Evolutionary conservation across 2,329 filamentous ascomycete genomes (phyloP).

Genomic region (Chaetomium sp.): DNA sequence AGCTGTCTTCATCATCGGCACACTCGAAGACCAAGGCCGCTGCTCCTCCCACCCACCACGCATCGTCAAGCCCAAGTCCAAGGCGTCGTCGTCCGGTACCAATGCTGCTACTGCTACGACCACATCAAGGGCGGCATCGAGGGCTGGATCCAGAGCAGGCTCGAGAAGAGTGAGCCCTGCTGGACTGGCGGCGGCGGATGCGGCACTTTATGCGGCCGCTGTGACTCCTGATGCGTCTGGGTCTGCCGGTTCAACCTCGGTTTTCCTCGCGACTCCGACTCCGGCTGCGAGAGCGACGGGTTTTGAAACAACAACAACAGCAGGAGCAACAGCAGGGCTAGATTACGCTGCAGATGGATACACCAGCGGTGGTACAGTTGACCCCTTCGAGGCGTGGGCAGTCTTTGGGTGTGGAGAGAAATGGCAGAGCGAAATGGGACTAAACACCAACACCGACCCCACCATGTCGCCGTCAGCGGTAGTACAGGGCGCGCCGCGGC

Average conservation of each 20-base stretch:
- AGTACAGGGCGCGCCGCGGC: conserved; percentile 36
- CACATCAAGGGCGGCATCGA: too few species aligned
- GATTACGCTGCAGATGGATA: too few species aligned
- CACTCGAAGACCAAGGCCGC: conserved; percentile 45
- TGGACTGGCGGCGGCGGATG: too few species aligned
- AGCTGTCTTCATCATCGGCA: conserved; percentile 59
- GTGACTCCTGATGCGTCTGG: too few species aligned
- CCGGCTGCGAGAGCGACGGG: too few species aligned
- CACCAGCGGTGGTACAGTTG: too few species aligned
- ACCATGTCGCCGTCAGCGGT: conserved; percentile 20
- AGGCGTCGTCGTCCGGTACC: background rate
- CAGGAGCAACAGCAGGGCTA: too few species aligned
- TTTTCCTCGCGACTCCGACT: too few species aligned
- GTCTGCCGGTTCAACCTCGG: too few species aligned
- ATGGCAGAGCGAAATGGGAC: conserved; percentile 16
- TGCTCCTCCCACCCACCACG: conserved; percentile 51
- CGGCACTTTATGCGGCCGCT: too few species aligned
- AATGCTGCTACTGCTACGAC: background rate
- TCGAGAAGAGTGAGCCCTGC: background rate
- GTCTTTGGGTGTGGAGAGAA: background rate
- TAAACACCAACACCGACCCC: conserved; percentile 2
- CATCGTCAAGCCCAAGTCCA: conserved; percentile 32
- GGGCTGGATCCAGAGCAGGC: background rate
- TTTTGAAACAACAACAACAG: background rate
- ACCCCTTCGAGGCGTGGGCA: too few species aligned